phyloP scores from a whole-genome alignment of 2,329 filamentous ascomycete genomes.

The Botrytis elliptica region DNA sequence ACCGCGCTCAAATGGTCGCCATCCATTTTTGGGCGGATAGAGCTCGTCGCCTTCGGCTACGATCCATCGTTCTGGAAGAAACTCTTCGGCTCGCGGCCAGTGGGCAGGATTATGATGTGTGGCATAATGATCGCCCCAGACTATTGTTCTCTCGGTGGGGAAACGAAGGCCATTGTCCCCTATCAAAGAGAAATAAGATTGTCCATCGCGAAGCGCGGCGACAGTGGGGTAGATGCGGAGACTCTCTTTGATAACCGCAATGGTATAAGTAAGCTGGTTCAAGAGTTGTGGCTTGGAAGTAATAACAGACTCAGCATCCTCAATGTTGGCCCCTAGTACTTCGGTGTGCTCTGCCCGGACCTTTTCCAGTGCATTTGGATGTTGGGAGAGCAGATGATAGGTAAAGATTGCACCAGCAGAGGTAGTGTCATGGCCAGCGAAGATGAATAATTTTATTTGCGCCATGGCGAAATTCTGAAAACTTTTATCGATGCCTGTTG shows the following conservation, averaged over 20 bases:
- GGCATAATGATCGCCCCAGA: slow-evolving; percentile 8
- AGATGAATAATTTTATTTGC: slow-evolving; percentile 27
- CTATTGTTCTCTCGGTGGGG: not conserved
- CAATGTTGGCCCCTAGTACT: slow-evolving; percentile 26
- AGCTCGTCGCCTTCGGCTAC: slow-evolving; percentile 39
- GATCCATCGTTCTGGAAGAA: slow-evolving; percentile 50
- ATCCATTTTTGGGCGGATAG: slow-evolving; percentile 45
- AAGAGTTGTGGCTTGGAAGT: slow-evolving; percentile 23
- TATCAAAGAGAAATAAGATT: not conserved
- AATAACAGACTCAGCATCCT: slow-evolving; percentile 15
- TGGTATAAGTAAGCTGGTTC: slow-evolving; percentile 29
- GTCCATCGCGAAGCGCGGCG: not conserved
- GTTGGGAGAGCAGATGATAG: slow-evolving; percentile 25
- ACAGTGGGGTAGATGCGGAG: not conserved
- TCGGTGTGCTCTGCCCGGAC: slow-evolving; percentile 29
- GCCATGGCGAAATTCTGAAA: slow-evolving; percentile 1
- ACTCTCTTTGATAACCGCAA: slow-evolving; percentile 29
- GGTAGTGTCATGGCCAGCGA: slow-evolving; percentile 34
- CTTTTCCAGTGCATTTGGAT: slow-evolving; percentile 22
- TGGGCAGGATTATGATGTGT: slow-evolving; percentile 43
- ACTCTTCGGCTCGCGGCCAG: slow-evolving; percentile 47
- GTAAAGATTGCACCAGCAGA: slow-evolving; percentile 21
- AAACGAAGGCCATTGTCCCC: slow-evolving; percentile 2
- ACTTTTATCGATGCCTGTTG: not conserved
- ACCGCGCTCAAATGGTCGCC: slow-evolving; percentile 55